Evolutionary conservation across 2,329 filamentous ascomycete genomes (phyloP), one percentile per base, ranked within the genome.

Genomic region (Hypoxylon sp.): DNA sequence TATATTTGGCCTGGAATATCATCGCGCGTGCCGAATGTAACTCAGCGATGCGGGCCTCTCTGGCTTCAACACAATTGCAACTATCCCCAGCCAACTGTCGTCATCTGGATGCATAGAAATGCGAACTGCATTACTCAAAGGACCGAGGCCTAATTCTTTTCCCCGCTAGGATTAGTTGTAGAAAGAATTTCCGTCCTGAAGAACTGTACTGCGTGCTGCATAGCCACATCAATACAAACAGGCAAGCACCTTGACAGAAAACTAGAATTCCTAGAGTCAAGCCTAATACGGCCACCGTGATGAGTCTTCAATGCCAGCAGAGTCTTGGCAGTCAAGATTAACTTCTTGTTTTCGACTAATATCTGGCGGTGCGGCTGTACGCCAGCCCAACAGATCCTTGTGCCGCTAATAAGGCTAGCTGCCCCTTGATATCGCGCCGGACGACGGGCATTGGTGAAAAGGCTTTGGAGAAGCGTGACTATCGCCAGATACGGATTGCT

Each of bases 371-470:
- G 63, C 63, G 59, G 67, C 59, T 69, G 55, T 47, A 27, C 24
- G 44, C 31, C 51, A 67, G 42, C 57, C 44, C 44, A 68, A 55
- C 48, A 19, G 35, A 55, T n/a, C 62, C 67, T 50, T 52, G 58
- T 62, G 19, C 59, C 51, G 50, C 59, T 60, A 66, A 48, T 66
- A 60, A 53, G 62, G 58, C 67, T 69, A 66, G 67, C 51, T 51
- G 50, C 54, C 46, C 58, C 58, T 60, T 56, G 58, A 44, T 56
- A 60, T 63, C 31, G 57, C 47, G 39, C 48, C 42, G 32, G 37
- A 21, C 51, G 55, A 57, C 13, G 27, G 27, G 39, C 46, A 61
- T 67, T 63, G 67, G 64, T 47, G 56, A 58, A 31, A 62, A 47
- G 10, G 15, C 13, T 32, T 37, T 42, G 17, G 32, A 42, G 47